Conservation (phyloP, 768 basidiomycete genomes). For the Sarcodon aspratus region DNA sequence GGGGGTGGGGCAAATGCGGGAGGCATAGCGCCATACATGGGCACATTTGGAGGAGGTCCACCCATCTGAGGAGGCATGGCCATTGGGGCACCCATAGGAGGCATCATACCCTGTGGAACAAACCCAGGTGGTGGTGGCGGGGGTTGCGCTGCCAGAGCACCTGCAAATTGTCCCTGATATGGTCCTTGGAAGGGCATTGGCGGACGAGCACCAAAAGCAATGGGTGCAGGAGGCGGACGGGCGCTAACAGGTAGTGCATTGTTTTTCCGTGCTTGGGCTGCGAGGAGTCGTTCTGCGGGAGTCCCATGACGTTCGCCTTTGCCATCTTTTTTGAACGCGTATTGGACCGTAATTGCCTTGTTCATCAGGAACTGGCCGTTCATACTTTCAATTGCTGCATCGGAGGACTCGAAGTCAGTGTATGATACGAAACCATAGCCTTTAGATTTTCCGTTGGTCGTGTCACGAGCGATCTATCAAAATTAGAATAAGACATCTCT, state of each 20-base stretch:
- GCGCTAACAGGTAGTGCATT: slow-evolving; percentile 75
- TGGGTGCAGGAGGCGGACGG: slow-evolving; percentile 65
- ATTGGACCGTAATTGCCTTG: slow-evolving; percentile 94
- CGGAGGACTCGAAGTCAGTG: slow-evolving; percentile 95
- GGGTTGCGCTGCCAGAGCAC: slow-evolving; percentile 54
- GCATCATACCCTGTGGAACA: slow-evolving; percentile 57
- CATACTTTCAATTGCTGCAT: slow-evolving; percentile 95
- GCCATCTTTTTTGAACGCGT: slow-evolving; percentile 98
- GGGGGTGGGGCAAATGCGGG: slow-evolving; percentile 41
- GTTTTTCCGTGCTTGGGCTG: slow-evolving; percentile 92
- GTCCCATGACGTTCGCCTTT: slow-evolving; percentile 98
- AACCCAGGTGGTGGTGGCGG: slow-evolving; percentile 78
- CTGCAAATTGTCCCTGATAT: slow-evolving; percentile 91
- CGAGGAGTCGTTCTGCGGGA: slow-evolving; percentile 89
- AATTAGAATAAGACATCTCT: background rate
- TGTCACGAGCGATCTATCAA: slow-evolving; percentile 84
- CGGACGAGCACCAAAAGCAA: slow-evolving; percentile 57
- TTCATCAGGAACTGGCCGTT: slow-evolving; percentile 97
- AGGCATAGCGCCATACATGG: slow-evolving; percentile 29
- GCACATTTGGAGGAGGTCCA: slow-evolving; percentile 23
- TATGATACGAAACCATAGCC: slow-evolving; percentile 97
- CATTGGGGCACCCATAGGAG: slow-evolving; percentile 11
- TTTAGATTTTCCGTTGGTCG: slow-evolving; percentile 75
- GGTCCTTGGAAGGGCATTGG: slow-evolving; percentile 63
- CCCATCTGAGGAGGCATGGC: slow-evolving; percentile 24